Evolutionary conservation across 805 yeast species (phyloP), one percentile per base, ranked within the genome.

Genomic region (Lipomyces spencermartinsiae): DNA sequence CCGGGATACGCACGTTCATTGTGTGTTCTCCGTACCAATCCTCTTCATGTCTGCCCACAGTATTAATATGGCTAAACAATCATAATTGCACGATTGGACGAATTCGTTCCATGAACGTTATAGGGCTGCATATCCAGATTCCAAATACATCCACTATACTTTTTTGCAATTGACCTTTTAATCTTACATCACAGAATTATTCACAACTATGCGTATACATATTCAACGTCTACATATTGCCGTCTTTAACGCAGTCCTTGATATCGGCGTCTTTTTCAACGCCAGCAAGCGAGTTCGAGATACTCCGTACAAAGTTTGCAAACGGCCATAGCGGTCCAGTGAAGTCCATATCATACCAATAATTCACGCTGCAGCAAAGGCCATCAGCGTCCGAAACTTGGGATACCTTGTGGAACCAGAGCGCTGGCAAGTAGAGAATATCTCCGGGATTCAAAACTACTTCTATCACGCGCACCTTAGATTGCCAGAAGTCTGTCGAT

Each of bases 391-490:
- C 68, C n/a, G 72, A 54, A 6, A 55, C 61, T 60, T 68, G 71
- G 12, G 64, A 34, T 7, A 80, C 79, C 71, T 80, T 80, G 59
- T 80, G 83, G 68, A 78, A 80, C 83, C 83, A 80, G 60, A 79
- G 72, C 4, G 82, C 79, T 0, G 83, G 83, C 10, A 80, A 66
- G 65, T 76, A 80, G 54, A 80, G 73, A 16, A 76, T 73, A 58
- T 80, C 81, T 3, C 83, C 82, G 1, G 81, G 78, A 7, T 73
- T 63, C 33, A 80, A 65, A 37, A 71, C 76, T 31, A 79, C 79
- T 10, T 55, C 65, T 9, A 70, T 53, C 25, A 61, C 66, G 8
- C 71, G 66, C 25, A 63, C 39, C 14, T 34, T 53, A 8, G 49
- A 7, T 19, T 57, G 61, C 71, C 71, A 68, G 10, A 5, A 19